Base-by-base conservation (phyloP, 23 red algal species). In the Gracilaria gracilis region DNA sequence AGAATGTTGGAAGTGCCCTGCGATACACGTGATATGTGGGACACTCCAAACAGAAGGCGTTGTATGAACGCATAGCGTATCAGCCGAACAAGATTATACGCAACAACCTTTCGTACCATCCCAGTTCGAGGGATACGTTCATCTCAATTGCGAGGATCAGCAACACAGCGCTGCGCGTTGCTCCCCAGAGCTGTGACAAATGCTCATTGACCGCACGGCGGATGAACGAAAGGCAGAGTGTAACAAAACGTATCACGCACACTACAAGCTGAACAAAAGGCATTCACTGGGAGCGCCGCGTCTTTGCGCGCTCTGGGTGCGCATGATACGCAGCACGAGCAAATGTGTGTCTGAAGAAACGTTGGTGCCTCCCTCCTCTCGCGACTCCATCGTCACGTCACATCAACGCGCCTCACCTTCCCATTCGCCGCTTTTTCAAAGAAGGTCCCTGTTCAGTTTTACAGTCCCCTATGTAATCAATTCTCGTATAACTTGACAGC, bases 1-100 rank as follows among this genome's bases (percentile, higher is more conserved):
- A 69, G 32, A 37, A 37, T 36, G 31, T 34, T 34, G 64, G 64
- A 37, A 32, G 64, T 34, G 42, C 11, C 11, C 42, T 46, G 4
- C n/a, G n/a, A 17, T 11, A 37, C 29, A 69, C 64, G 31, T 69
- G 64, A 69, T 7, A 20, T 69, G 6, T 37, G 64, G 33, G 64
- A 69, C 64, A 69, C 64, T 37, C 64, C 64, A 37, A 69, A 34
- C 31, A 38, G 31, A 36, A 38, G 59, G 8, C 9, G 64, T 17
- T 36, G 32, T 69, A 69, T 69, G 64, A 69, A 38, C 29, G 64
- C 64, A 36, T 69, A 69, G 31, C 64, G 64, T 69, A 69, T 69
- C 64, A 69, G 37, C 32, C 37, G 16, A 69, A 32, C 32, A 37
- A 34, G 32, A 37, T 14, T 11, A 8, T 36, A 37, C 33, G 16